A percentile compares a stretch with the other conserved stretches of the same genome.
Evolutionary conservation across 352 stramenopile genomes (phyloP).

Genomic region (Globisporangium paddicum): DNA sequence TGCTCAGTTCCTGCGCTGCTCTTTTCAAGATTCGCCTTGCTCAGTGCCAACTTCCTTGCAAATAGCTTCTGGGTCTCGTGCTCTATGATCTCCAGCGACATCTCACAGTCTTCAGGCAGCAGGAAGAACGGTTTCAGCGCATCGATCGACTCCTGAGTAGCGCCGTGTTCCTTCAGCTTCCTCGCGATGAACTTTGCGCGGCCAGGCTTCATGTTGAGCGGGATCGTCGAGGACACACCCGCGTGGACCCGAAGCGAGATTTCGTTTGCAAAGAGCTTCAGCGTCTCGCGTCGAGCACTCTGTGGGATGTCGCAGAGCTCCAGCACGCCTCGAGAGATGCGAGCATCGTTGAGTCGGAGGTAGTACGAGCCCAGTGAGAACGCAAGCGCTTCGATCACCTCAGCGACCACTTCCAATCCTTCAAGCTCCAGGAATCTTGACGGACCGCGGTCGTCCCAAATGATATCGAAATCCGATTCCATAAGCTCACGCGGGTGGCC

Average conservation of each 20-base stretch:
- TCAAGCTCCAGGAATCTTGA: slow-evolving; percentile 78
- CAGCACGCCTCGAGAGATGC: slow-evolving; percentile 62
- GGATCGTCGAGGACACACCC: slow-evolving; percentile 49
- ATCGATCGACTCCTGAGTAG: slow-evolving; percentile 43
- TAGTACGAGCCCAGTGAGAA: slow-evolving; percentile 70
- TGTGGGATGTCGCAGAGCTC: slow-evolving; percentile 58
- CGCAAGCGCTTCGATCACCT: slow-evolving; percentile 62
- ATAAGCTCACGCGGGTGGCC: slow-evolving; percentile 80
- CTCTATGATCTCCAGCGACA: slow-evolving; percentile 62
- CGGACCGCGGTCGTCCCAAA: slow-evolving; percentile 68
- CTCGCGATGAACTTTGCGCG: slow-evolving; percentile 75
- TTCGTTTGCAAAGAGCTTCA: slow-evolving; percentile 76
- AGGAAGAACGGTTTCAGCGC: slow-evolving; percentile 71
- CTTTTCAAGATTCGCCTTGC: slow-evolving; percentile 21
- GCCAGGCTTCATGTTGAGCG: slow-evolving; percentile 54
- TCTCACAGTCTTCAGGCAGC: slow-evolving; percentile 56
- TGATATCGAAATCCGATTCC: slow-evolving; percentile 81
- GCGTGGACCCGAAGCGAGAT: slow-evolving; percentile 60
- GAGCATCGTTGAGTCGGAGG: slow-evolving; percentile 73
- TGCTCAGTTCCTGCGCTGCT: neutral
- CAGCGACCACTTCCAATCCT: slow-evolving; percentile 66
- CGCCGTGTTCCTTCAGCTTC: slow-evolving; percentile 58
- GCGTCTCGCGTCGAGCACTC: slow-evolving; percentile 52
- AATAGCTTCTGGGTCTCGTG: slow-evolving; percentile 61
- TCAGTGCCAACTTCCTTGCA: slow-evolving; percentile 29